phyloP scores from a whole-genome alignment of 495 filamentous ascomycete genomes.

The Tuber umbilicatum region DNA sequence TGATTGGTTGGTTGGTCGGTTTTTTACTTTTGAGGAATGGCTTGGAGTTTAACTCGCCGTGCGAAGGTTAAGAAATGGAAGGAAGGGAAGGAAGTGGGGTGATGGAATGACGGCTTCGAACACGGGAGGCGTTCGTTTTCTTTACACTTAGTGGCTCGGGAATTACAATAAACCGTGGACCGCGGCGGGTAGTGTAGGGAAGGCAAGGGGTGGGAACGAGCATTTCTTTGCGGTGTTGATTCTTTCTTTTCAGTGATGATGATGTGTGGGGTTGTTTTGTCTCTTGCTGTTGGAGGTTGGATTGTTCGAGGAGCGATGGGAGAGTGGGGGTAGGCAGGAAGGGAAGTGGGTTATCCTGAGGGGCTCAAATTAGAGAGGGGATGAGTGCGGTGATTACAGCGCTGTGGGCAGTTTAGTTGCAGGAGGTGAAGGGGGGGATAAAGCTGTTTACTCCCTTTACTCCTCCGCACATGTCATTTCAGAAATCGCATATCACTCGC shows the following conservation, averaged over 20 bases:
- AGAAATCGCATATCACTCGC: not conserved
- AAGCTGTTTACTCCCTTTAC: not conserved
- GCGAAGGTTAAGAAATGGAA: not conserved
- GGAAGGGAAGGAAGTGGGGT: not conserved
- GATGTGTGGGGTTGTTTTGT: not conserved
- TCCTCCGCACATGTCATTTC: not conserved
- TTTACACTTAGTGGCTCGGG: not conserved
- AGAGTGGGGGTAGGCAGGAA: not conserved
- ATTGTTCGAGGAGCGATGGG: not conserved
- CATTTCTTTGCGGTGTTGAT: not conserved
- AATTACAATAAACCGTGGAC: slow-evolving; percentile 1
- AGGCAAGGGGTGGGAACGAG: not conserved
- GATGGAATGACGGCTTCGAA: not conserved
- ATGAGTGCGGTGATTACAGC: not conserved
- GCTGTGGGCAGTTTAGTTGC: not conserved
- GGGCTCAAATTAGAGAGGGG: not conserved
- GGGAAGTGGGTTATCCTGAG: not conserved
- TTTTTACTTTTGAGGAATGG: slow-evolving; percentile 1
- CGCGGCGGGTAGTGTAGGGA: not conserved
- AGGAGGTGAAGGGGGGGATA: not conserved
- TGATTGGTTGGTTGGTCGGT: not conserved
- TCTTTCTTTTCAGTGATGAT: not conserved
- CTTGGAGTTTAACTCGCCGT: slow-evolving; percentile 1
- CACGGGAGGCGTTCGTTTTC: not conserved
- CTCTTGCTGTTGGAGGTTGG: not conserved